These are phyloP conservation scores for Shiraia bambusicola DNA, from an alignment of 2,329 filamentous ascomycete genomes.

Conservation along the genomic window DNA sequence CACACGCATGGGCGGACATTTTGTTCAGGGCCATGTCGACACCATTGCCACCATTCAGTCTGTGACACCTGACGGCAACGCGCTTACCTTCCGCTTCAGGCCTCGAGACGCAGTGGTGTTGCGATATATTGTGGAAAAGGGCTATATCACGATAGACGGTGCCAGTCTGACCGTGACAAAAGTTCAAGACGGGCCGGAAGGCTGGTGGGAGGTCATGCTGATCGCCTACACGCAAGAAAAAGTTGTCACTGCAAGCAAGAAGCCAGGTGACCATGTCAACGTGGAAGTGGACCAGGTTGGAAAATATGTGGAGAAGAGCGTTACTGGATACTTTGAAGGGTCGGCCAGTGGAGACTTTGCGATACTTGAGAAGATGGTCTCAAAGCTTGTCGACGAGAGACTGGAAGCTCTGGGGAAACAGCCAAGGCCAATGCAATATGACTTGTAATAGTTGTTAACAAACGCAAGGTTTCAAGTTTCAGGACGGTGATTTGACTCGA, in stretches of 20 bases:
- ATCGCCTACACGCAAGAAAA: slow-evolving; percentile 95
- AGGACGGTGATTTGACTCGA: not conserved
- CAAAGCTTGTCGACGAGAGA: slow-evolving; percentile 72
- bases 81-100: slow-evolving; percentile 79
- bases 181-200: slow-evolving; percentile 76
- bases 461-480: not conserved
- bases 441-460: not conserved
- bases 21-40: slow-evolving; percentile 97
- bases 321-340: slow-evolving; percentile 73
- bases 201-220: slow-evolving; percentile 94
- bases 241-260: slow-evolving; percentile 79
- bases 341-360: slow-evolving; percentile 53
- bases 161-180: slow-evolving; percentile 90
- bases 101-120: slow-evolving; percentile 70
- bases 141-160: slow-evolving; percentile 90
- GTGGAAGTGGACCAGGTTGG: slow-evolving; percentile 88
- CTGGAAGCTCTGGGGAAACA: slow-evolving; percentile 49
- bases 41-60: slow-evolving; percentile 75
- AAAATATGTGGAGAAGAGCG: slow-evolving; percentile 88
- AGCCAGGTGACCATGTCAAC: slow-evolving; percentile 78
- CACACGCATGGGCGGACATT: slow-evolving; percentile 96
- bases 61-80: slow-evolving; percentile 81
- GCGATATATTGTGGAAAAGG: slow-evolving; percentile 92
- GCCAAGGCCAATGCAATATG: not conserved
- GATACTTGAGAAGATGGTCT: slow-evolving; percentile 56